Base-by-base conservation (phyloP, 768 basidiomycete species). In the Psilocybe cyanescens region DNA sequence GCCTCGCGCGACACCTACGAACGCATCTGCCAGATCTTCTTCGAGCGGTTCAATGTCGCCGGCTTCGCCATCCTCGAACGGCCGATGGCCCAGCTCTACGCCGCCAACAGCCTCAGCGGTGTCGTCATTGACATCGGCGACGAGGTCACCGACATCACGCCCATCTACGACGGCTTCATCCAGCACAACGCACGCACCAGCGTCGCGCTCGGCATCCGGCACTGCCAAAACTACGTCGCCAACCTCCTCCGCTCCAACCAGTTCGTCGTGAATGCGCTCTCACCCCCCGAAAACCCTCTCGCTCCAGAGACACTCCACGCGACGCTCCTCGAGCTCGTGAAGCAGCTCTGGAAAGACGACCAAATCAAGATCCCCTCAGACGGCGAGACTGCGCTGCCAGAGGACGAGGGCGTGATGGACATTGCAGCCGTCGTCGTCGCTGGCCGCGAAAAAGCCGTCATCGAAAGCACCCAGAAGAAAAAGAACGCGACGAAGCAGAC, bases 41-140 rank as follows among this genome's bases (percentile, higher is more conserved):
- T 97, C 68, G 95, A 97, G 71, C 89, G 92, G 28, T 92, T 96
- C 83, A 95, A 95, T 70, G 89, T 91, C 29, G 89, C 95, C 8
- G 92, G 88, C 14, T 86, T 96, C 65, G 83, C 85, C 57, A 81
- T 95, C 65, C 79, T 95, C 53, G 90, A 95, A 59, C 91, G 94
- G 0, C 90, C 95, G 19, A 83, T 95, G 73, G 85, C 92, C 8
- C 92, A 95, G 66, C 77, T 96, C 47, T 96, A 92, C 74, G 86
- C 94, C 19, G 85, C 85, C 14, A 89, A 88, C 65, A 81, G 81
- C 58, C 80, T 92, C 60, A 85, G 76, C 57, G 93, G 94, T 50
- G 75, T 97, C 52, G 86, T 94, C 44, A 81, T 97, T 60, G 95
- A 97, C 74, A 85, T 97, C 63, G 90, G 88, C 53, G 81, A 86